Percentiles rank a stretch among this genome's conserved stretches.
phyloP scores from a whole-genome alignment of 148 eudicot genomes.

The Cornus suecica region DNA sequence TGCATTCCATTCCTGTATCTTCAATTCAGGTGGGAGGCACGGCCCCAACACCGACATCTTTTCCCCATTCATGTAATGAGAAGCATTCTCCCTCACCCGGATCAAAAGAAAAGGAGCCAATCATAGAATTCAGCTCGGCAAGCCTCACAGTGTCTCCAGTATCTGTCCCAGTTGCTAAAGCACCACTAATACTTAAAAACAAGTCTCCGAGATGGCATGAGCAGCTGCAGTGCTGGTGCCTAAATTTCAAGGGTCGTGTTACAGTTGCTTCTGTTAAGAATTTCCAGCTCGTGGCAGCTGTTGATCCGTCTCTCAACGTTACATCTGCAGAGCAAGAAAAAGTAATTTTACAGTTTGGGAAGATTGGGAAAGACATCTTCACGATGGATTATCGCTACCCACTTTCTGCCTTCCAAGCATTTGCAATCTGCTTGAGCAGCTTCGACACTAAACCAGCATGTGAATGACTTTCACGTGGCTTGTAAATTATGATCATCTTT shows the following conservation, averaged over 20 bases:
- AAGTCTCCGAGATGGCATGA: conserved; percentile 32
- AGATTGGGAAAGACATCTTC: conserved; percentile 32
- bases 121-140: neutral
- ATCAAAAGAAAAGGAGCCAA: conserved; percentile 3
- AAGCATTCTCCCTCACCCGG: conserved; percentile 2
- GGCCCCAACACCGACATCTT: conserved; percentile 34
- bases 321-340: conserved; percentile 31
- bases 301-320: conserved; percentile 16
- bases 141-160: neutral
- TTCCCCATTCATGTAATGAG: conserved; percentile 11
- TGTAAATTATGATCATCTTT: neutral
- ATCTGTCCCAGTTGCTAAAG: neutral
- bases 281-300: conserved; percentile 36
- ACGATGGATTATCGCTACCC: conserved; percentile 39
- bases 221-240: conserved; percentile 36
- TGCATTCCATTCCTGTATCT: conserved; percentile 26
- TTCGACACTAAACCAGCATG: conserved; percentile 39
- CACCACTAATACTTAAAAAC: conserved; percentile 27
- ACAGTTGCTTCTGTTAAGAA: conserved; percentile 40
- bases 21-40: conserved; percentile 27
- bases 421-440: conserved; percentile 36
- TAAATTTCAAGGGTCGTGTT: conserved; percentile 36
- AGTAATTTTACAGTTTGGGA: conserved; percentile 35
- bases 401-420: conserved; percentile 34
- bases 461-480: conserved; percentile 16